Evolutionary conservation across 2,329 filamentous ascomycete genomes (phyloP), one percentile per base, ranked within the genome.

Genomic region (Aspergillus aculeatinus): DNA sequence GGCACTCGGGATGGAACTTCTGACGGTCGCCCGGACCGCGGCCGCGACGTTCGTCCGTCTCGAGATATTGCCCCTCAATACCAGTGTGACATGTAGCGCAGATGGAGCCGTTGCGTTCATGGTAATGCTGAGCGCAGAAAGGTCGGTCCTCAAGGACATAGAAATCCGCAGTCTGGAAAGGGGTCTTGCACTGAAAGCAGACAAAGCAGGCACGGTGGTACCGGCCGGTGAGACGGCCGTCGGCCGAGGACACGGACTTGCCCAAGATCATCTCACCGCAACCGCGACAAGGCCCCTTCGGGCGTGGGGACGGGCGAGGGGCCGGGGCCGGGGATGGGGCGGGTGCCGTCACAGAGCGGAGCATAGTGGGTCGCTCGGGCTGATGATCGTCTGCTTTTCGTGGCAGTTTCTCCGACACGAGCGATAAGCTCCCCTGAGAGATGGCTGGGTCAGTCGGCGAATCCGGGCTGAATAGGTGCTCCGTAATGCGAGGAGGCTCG

Each of bases 181-280:
- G 89, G 57, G 87, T 83, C 11, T 82, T 81, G 79, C 95, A 99
- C 1, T 89, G 92, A 4, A 87, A 85, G 82, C 95, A 99, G 11
- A 94, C 90, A 72, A 99, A 98, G 75, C 94, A 99, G 4, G 89
- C 85, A 75, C 96, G 96, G 81, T 99, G 95, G 75, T 96, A 99
- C 64, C 92, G 89, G 10, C 95, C 95, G 0, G 91, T 96, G 25
- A 99, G 81, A 25, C 93, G 88, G 16, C 95, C 95, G 68, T 97
- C 95, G 0, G 92, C 92, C 14, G 92, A 96, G 35, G 94, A 96
- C 60, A 99, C 88, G 1, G 92, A 96, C 78, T 97, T 98, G 21
- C 92, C 94, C 49, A 87, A 85, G 68, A 99, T 98, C 6, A 83
- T 80, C 50, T 89, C 80, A 3, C 85, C 82, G 75, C 95, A 99